Evolutionary conservation across 208 protist species (phyloP), one percentile per base, ranked within the genome.

Genomic region (Trichomonas tenax): DNA sequence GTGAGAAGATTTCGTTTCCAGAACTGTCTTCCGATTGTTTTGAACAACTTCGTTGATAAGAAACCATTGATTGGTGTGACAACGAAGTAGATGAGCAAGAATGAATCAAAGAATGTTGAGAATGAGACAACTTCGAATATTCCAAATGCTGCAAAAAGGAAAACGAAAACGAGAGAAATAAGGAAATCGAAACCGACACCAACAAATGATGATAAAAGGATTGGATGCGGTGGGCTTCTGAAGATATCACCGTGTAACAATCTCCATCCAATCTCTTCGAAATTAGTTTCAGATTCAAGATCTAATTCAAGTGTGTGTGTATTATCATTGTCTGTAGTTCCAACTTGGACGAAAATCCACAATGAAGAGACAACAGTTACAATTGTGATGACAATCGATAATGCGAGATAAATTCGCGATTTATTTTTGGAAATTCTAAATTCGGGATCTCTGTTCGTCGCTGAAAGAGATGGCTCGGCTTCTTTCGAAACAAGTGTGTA

Each of bases 201-300:
- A 96, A 96, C 21, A 15, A 96, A 84, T 23, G 96, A 40, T 10
- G 58, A 34, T 8, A 96, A 44, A 38, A 26, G 82, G 9, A 63
- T 38, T 34, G 95, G 40, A 81, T 63, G 11, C 6, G 0, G 38
- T 15, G 96, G 89, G 2, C 45, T n/a, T 34, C 96, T 88, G 46
- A 96, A 96, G 0, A 97, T 96, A 93, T 97, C 96, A 26, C 96
- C 96, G 46, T 97, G 96, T 17, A 97, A n/a, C 21, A 96, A 96
- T 72, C 97, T 97, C 96, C 96, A 97, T 17, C 34, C 81, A 3
- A 84, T 41, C 41, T 84, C 81, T 23, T 84, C 81, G 63, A 82
- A 82, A 82, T 82, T 34, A 82, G 63, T 82, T 36, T 82, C 63
- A 31, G 31, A 17, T 82, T 82, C 49, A 58, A 58, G 49, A 15